Percentiles rank a stretch among this genome's conserved stretches.
Conservation (phyloP, 176 grass and related monocot genomes). For the Chloris gayana region DNA sequence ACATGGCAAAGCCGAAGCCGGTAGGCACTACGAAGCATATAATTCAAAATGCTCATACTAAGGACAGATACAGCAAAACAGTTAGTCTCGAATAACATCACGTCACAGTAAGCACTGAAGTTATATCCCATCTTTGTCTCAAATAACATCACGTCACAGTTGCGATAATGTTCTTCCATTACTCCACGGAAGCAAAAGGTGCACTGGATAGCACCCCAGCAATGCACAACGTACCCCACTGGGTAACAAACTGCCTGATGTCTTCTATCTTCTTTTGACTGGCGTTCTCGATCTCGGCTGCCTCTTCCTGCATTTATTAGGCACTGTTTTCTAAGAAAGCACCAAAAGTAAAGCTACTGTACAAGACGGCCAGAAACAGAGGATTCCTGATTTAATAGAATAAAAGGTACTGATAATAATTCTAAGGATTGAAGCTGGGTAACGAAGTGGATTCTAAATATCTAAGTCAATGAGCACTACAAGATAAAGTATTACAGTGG, state of each 20-base stretch:
- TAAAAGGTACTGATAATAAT: neutral
- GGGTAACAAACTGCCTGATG: neutral
- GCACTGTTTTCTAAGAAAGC: conserved; percentile 9
- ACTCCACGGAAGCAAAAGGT: neutral
- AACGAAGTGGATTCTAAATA: neutral
- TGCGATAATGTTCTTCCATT: neutral
- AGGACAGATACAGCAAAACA: neutral
- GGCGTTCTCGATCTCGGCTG: conserved; percentile 61
- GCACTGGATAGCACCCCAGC: neutral
- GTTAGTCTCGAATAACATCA: no score
- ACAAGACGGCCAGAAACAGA: neutral
- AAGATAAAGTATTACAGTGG: neutral
- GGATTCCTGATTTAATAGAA: conserved; percentile 10
- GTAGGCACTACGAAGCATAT: neutral
- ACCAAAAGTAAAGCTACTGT: neutral
- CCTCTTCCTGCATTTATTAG: conserved; percentile 49
- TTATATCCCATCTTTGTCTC: neutral
- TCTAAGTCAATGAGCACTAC: neutral
- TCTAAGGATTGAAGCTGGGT: neutral
- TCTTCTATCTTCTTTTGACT: conserved; percentile 53
- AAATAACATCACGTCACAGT: neutral
- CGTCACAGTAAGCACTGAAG: neutral
- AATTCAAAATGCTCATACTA: neutral
- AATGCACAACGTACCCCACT: neutral
- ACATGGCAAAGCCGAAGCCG: neutral